Conservation (phyloP, 371 early-diverging fungal species). For the Quaeritorhiza haematococci region DNA sequence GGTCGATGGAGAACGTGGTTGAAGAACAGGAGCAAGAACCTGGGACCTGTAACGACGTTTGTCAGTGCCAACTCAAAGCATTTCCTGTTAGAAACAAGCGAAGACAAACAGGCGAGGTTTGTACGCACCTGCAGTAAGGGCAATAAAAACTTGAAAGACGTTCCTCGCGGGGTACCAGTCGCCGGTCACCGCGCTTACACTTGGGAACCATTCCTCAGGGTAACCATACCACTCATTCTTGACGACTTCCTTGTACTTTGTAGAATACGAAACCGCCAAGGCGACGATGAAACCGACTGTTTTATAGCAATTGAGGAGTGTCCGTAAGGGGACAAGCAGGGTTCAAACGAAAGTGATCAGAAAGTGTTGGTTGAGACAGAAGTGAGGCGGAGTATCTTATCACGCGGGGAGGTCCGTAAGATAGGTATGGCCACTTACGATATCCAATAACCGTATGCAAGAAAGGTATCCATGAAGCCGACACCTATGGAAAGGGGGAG, state of each 20-base stretch:
- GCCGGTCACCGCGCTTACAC: slow-evolving; percentile 76
- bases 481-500: too few relatives aligned
- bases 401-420: too few relatives aligned
- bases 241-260: slow-evolving; percentile 74
- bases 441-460: too few relatives aligned
- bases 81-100: too few relatives aligned
- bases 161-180: slow-evolving; percentile 75
- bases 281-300: slow-evolving; percentile 67
- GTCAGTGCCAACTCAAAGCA: too few relatives aligned
- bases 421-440: too few relatives aligned
- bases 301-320: neutral
- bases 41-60: too few relatives aligned
- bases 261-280: slow-evolving; percentile 60
- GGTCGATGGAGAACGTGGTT: slow-evolving; percentile 20
- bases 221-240: slow-evolving; percentile 72
- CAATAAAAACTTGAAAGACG: slow-evolving; percentile 74
- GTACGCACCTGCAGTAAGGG: slow-evolving; percentile 52
- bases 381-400: too few relatives aligned
- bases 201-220: slow-evolving; percentile 84
- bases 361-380: too few relatives aligned
- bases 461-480: too few relatives aligned
- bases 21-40: neutral
- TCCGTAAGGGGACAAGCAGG: too few relatives aligned
- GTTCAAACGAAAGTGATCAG: too few relatives aligned
- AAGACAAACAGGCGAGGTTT: neutral